Percentiles rank a stretch among this genome's conserved stretches.
Evolutionary conservation across 129 eudicot genomes (phyloP).

Genomic region (Flaveria trinervia): DNA sequence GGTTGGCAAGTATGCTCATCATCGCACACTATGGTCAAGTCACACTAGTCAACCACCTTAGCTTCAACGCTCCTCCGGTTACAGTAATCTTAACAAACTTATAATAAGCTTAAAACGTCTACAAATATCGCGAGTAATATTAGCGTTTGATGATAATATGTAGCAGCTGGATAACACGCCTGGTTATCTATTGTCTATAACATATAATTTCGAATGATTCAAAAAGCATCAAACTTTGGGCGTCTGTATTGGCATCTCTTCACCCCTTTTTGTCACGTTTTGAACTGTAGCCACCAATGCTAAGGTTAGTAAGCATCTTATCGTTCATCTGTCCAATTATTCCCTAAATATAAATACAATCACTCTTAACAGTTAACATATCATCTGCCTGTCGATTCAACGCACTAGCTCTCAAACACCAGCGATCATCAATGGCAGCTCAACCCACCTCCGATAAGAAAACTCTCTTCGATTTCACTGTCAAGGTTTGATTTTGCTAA

Average conservation of each 20-base stretch:
- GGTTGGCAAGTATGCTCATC: constrained; percentile 38
- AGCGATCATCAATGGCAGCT: constrained; percentile 6
- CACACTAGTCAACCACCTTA: constrained; percentile 46
- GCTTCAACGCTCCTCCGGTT: background rate
- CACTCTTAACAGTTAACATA: background rate
- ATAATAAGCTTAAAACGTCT: background rate
- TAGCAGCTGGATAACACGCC: no score
- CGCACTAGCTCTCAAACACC: background rate
- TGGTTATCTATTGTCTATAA: no score
- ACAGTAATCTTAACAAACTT: background rate
- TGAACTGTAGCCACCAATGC: background rate
- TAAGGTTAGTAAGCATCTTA: background rate
- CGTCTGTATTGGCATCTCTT: background rate
- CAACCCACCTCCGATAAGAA: constrained; percentile 1
- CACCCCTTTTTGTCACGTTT: background rate
- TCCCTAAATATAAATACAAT: no score
- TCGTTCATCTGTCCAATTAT: background rate
- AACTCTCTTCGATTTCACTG: constrained; percentile 9
- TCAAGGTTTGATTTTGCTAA: background rate
- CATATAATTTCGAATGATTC: background rate
- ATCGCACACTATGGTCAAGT: constrained; percentile 45
- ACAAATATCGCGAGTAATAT: no score
- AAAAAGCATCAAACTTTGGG: background rate
- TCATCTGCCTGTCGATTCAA: background rate
- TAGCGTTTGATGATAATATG: no score